Base-by-base conservation (phyloP, 2,329 filamentous ascomycete species). In the Rhinocladiella similis region DNA sequence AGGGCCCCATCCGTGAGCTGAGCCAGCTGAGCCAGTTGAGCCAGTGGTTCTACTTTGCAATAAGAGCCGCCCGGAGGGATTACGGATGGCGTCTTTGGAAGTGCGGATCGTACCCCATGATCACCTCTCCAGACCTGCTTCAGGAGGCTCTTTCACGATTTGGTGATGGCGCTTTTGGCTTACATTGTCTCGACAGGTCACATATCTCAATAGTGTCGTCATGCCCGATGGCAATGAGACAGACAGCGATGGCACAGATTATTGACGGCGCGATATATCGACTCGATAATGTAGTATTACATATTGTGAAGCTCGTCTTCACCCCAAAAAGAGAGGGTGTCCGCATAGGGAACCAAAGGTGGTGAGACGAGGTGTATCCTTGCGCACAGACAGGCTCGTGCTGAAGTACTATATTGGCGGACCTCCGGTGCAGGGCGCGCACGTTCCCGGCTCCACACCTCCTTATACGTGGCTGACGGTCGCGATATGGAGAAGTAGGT, bases 141-240 rank as follows among this genome's bases (percentile, higher is more conserved):
- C 27, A 50, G 12, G 22, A 38, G 39, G 43, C 43, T 18, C 14
- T 16, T 25, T 7, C 39, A 16, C 19, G 38, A 49, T 19, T 20
- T 39, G 14, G 13, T 29, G 14, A 33, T 16, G 13, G 22, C 22
- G 27, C 48, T 60, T n/a, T 56, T 63, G 47, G 43, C 59, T 48
- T 54, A 57, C 47, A 52, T 57, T 59, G 42, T 50, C 4, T 41
- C 33, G 47, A 62, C 64, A 90, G 87, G 77, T 91, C 51, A 83
- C 84, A 27, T 89, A 88, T 71, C 70, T 91, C 58, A 91, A 91
- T 67, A 82, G 79, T 56, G 80, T 89, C 42, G 86, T 90, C 56
- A 89, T 89, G 86, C 88, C 88, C 2, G 88, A 91, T 67, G 78
- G 78, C 69, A 69, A 60, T 47, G 62, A 58, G 27, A 50, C 61